Evolutionary conservation across 2,329 filamentous ascomycete genomes (phyloP).

Genomic region (Fusarium anguioides): DNA sequence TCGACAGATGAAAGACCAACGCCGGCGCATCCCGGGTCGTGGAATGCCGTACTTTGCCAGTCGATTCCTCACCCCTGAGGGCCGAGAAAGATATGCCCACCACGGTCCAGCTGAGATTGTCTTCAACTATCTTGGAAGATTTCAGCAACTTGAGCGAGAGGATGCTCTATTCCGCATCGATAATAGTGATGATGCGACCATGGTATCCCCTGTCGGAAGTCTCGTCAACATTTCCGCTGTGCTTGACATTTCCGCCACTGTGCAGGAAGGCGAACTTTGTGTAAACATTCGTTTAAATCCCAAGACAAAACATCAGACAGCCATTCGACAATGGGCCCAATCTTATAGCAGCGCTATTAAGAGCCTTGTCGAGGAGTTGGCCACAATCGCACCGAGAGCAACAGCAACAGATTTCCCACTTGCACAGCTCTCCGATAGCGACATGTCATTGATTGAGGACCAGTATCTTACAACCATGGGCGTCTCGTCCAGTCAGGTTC

Average conservation of each 20-base stretch:
- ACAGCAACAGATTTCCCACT: not conserved
- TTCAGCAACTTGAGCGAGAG: not conserved
- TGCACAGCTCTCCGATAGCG: no score
- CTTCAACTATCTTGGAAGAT: conserved; percentile 1
- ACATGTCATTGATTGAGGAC: no score
- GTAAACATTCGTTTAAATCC: not conserved
- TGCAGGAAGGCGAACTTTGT: not conserved
- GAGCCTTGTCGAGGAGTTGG: not conserved
- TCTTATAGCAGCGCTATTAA: not conserved
- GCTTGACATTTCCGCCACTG: no score
- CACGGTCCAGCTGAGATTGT: not conserved
- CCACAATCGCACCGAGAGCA: not conserved
- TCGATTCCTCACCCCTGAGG: not conserved
- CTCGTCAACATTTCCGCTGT: not conserved
- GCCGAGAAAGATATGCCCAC: not conserved
- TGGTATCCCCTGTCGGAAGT: no score
- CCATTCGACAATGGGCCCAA: not conserved
- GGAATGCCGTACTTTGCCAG: not conserved
- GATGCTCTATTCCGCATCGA: not conserved
- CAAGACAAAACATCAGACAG: not conserved
- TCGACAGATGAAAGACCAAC: not conserved
- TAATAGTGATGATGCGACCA: not conserved
- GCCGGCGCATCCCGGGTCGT: not conserved
- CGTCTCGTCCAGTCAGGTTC: no score
- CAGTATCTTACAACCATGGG: no score